Percentiles rank a stretch among this genome's conserved stretches.
Conservation (phyloP, 345 rosid species). For the Trapa incisa region DNA sequence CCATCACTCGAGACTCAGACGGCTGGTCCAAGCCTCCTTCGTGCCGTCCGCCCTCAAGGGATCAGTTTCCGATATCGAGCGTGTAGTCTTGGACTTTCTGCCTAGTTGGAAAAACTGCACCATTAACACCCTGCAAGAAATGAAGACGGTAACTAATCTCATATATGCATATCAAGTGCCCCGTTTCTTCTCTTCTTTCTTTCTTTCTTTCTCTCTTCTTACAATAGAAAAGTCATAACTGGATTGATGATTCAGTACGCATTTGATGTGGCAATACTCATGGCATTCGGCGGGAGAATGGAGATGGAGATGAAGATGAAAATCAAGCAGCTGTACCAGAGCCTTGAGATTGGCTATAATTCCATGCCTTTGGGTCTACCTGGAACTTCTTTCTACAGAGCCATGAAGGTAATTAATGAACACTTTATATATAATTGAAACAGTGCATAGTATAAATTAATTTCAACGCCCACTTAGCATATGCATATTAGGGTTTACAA, state of each 20-base stretch:
- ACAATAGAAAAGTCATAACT: background rate
- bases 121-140: slow-evolving; percentile 68
- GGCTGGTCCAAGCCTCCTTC: slow-evolving; percentile 60
- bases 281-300: slow-evolving; percentile 55
- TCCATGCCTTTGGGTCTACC: slow-evolving; percentile 89
- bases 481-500: too few species aligned
- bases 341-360: slow-evolving; percentile 75
- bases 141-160: slow-evolving; percentile 56
- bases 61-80: slow-evolving; percentile 61
- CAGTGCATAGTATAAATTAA: too few species aligned
- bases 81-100: slow-evolving; percentile 37
- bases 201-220: background rate
- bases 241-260: slow-evolving; percentile 41
- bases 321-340: slow-evolving; percentile 55
- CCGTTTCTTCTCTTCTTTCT: background rate
- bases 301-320: slow-evolving; percentile 40
- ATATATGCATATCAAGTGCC: background rate
- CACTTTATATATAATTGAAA: too few species aligned
- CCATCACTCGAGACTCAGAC: slow-evolving; percentile 59
- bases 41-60: slow-evolving; percentile 57
- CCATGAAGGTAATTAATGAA: slow-evolving; percentile 49
- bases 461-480: too few species aligned
- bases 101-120: slow-evolving; percentile 43
- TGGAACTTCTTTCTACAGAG: slow-evolving; percentile 65
- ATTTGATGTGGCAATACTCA: slow-evolving; percentile 83